Evolutionary conservation across 352 stramenopile species (phyloP), one percentile per base, ranked within the genome.

Genomic region (Pythium periplocum): DNA sequence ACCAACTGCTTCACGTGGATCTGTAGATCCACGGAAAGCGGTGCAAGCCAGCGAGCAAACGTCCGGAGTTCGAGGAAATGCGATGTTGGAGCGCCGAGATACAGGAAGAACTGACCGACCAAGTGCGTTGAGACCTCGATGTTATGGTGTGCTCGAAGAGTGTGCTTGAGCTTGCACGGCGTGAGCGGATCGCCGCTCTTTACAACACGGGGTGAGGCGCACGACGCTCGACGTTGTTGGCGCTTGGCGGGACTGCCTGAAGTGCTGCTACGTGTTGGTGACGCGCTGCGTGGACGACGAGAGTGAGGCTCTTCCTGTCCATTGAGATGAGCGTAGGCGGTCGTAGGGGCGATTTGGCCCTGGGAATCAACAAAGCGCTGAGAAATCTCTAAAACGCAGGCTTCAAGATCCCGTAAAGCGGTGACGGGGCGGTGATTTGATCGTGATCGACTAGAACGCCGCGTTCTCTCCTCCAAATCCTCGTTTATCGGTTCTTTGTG

Each of bases 71-170:
- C 75, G 2, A 86, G 53, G 36, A 78, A 81, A 37, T 77, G 45
- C 40, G 73, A 70, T 5, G 69, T 79, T 0, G 48, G 8, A 0
- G 70, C 65, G 0, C 75, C 75, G 10, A 83, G 69, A 30, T 79
- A 64, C 12, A 71, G 40, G 48, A 83, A 86, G 50, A 83, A 86
- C 45, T 83, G 75, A 5, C 65, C 58, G 47, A 83, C 48, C 1
- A 83, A 61, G 9, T 82, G 63, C 1, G 51, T 75, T 2, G 71
- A 83, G 0, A 66, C 70, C 4, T 75, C 48, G 2, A 86, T 30
- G 7, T 51, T 50, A 51, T 78, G 17, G 17, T 26, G 17, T 26
- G 17, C 17, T 26, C 69, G 58, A 6, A 86, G 57, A 0, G 66
- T 51, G 8, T 69, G 53, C 39, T 86, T 71, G 12, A 86, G 66